Evolutionary conservation across 805 yeast genomes (phyloP), one percentile per base, ranked within the genome.

Genomic region (Teunomyces pallodes): DNA sequence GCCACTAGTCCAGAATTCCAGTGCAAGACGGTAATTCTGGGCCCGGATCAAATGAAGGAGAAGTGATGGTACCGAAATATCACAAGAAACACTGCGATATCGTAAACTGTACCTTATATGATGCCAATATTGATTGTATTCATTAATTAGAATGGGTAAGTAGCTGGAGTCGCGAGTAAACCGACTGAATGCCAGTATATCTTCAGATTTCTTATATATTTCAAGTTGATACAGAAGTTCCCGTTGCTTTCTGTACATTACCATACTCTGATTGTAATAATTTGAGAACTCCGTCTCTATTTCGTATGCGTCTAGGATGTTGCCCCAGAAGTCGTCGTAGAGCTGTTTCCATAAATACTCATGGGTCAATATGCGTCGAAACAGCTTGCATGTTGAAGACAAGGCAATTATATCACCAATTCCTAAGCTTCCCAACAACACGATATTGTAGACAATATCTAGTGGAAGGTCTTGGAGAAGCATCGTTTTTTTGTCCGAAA

Each of bases 381-480:
- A 14, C 4, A 20, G 6, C 9, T 9, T 26, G 16, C 35, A 24
- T 3, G 39, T 38, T 5, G 14, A 24, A 12, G 40, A 13, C 14
- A 43, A 33, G 9, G 31, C 12, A 7, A 43, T n/a, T 12, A 55
- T 48, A 35, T 46, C 47, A 4, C 43, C 47, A 24, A 41, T 45
- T 14, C 52, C 50, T 13, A 58, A 48, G 24, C 46, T 46, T 27
- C 55, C 58, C 9, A 54, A 42, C 46, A 58, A 56, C 14, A 48
- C 50, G 26, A 58, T 49, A 44, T 36, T 44, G 16, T 45, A 47
- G 9, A 41, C 24, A 17, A 46, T 30, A 45, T 48, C 51, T n/a
- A 24, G 31, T n/a, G 48, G 48, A n/a, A 48, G 45, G 14, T 46
- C 17, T 9, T 20, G 31, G 9, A 45, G 12, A 12, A 45, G 14